Conservation (phyloP, 2,329 filamentous ascomycete genomes). For the Westerdykella sp. region DNA sequence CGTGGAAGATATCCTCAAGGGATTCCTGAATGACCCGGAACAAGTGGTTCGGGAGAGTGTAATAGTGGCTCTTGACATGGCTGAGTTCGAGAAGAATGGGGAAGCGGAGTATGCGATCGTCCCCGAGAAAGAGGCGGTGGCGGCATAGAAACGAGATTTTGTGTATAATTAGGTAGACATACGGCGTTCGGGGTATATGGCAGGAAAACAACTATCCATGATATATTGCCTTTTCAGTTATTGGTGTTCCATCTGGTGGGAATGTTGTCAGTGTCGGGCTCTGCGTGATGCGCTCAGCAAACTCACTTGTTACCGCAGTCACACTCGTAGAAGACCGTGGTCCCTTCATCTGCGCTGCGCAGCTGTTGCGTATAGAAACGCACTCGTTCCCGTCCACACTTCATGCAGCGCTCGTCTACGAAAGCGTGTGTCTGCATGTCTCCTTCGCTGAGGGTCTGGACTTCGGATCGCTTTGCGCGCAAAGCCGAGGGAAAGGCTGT, state of each 20-base stretch:
- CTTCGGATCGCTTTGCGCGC: conserved; percentile 76
- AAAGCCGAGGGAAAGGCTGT: conserved; percentile 87
- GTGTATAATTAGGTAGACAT: not conserved
- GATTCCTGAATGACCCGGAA: conserved; percentile 84
- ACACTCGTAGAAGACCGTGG: conserved; percentile 84
- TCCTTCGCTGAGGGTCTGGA: conserved; percentile 72
- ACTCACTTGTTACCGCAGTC: conserved; percentile 77
- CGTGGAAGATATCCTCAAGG: conserved; percentile 77
- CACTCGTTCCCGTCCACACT: conserved; percentile 77
- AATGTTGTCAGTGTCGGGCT: conserved; percentile 10
- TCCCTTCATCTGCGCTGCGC: conserved; percentile 89
- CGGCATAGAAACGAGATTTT: conserved; percentile 12
- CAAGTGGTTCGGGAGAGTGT: conserved; percentile 92
- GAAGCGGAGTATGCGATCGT: conserved; percentile 89
- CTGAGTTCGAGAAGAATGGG: conserved; percentile 86
- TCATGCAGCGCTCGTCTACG: conserved; percentile 64
- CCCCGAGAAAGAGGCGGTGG: conserved; percentile 44
- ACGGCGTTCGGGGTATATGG: conserved; percentile 11
- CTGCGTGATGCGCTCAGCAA: not conserved
- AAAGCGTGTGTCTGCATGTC: conserved; percentile 69
- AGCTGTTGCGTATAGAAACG: conserved; percentile 80
- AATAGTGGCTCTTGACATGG: conserved; percentile 95
- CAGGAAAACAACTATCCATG: conserved; percentile 7
- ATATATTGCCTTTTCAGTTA: conserved; percentile 45
- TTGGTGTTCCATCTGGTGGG: conserved; percentile 50